These are phyloP conservation scores for Fraxinus dipetala DNA, from an alignment of 305 asterid species.

Conservation along the genomic window DNA sequence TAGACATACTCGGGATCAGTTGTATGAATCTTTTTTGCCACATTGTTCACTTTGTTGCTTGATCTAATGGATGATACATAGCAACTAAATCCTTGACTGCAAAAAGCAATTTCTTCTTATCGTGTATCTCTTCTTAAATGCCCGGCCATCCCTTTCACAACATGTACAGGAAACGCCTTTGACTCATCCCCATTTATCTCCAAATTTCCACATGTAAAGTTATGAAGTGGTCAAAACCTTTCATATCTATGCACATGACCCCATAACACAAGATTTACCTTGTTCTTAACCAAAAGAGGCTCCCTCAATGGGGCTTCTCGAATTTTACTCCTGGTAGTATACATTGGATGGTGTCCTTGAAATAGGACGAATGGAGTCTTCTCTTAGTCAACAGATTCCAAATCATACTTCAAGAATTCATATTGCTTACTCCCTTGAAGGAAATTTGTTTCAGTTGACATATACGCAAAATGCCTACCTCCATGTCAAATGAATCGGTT, in stretches of 20 bases:
- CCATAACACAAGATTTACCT: slow-evolving; percentile 68
- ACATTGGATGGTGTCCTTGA: slow-evolving; percentile 84
- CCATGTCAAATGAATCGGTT: slow-evolving; percentile 50
- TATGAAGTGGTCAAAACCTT: slow-evolving; percentile 71
- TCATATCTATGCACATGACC: slow-evolving; percentile 86
- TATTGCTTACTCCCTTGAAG: slow-evolving; percentile 42
- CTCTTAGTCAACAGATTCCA: slow-evolving; percentile 40
- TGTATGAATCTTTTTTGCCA: no score
- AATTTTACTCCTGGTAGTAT: slow-evolving; percentile 59
- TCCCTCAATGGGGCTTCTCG: slow-evolving; percentile 58
- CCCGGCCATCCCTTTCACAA: slow-evolving; percentile 24
- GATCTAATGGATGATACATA: no score
- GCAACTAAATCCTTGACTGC: no score
- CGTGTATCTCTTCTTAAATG: background rate
- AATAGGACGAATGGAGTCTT: slow-evolving; percentile 59
- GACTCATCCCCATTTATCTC: slow-evolving; percentile 37
- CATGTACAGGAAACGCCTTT: slow-evolving; percentile 28
- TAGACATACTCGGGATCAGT: no score
- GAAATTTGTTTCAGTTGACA: slow-evolving; percentile 49
- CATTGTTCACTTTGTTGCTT: no score
- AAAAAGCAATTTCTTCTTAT: no score
- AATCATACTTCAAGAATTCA: slow-evolving; percentile 41
- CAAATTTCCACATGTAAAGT: slow-evolving; percentile 52
- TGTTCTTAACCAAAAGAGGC: slow-evolving; percentile 58
- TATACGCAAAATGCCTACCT: slow-evolving; percentile 35